Evolutionary conservation across 176 grass and related monocot genomes (phyloP).

Genomic region (Oryza meyeriana): DNA sequence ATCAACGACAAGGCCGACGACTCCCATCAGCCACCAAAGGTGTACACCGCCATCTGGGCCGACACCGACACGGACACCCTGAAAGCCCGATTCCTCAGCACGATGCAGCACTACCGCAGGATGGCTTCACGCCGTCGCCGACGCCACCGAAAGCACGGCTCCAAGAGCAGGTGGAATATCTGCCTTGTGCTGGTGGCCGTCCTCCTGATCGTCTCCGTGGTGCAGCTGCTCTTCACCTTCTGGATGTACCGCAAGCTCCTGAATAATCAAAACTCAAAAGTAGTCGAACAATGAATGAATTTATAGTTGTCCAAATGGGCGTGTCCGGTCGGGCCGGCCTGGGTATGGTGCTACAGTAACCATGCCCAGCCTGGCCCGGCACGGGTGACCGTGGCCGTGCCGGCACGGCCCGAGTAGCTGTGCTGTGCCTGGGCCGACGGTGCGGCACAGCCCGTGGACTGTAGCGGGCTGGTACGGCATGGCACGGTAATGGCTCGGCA

Average conservation of each 20-base stretch:
- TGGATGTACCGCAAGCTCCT: slow-evolving; percentile 39
- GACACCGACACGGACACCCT: slow-evolving; percentile 43
- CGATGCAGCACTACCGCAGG: slow-evolving; percentile 36
- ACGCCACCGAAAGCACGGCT: slow-evolving; percentile 19
- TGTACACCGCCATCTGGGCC: slow-evolving; percentile 34
- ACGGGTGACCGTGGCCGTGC: too few relatives aligned
- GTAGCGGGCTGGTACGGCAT: too few relatives aligned
- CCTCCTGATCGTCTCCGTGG: slow-evolving; percentile 48
- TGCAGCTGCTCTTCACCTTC: slow-evolving; percentile 53
- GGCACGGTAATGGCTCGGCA: too few relatives aligned
- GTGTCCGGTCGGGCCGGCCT: too few relatives aligned
- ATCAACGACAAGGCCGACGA: slow-evolving; percentile 7
- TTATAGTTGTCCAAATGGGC: too few relatives aligned
- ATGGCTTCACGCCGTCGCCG: slow-evolving; percentile 25
- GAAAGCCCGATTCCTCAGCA: slow-evolving; percentile 22
- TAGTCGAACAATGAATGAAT: slow-evolving; percentile 1
- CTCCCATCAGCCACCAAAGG: slow-evolving; percentile 21
- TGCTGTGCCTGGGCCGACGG: too few relatives aligned
- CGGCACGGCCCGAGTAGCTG: too few relatives aligned
- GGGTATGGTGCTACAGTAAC: too few relatives aligned
- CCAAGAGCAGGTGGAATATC: slow-evolving; percentile 16
- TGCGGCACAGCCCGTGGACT: too few relatives aligned
- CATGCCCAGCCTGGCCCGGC: too few relatives aligned
- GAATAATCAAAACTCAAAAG: slow-evolving; percentile 37
- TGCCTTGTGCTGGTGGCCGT: slow-evolving; percentile 2